Conservation (phyloP, 192 early-diverging fungal species). For the Coemansia nantahalensis region DNA sequence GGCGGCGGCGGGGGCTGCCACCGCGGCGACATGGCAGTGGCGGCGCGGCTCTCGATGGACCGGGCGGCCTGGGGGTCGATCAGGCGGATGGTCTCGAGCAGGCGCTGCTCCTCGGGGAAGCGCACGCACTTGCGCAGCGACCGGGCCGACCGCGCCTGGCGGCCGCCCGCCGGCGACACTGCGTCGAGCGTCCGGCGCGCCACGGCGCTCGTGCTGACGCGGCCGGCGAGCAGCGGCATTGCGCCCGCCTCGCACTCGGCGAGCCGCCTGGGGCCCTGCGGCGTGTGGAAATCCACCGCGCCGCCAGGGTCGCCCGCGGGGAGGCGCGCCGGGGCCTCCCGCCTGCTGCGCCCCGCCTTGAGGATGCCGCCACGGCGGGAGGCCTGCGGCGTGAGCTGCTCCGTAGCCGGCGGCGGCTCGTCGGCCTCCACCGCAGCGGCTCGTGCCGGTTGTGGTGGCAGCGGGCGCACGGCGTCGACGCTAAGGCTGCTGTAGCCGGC, state of each 20-base stretch:
- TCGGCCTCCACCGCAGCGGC: no score
- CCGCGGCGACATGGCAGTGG: neutral
- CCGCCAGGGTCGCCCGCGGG: neutral
- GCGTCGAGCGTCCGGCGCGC: neutral
- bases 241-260: slow-evolving; percentile 9
- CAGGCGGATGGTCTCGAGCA: slow-evolving; percentile 48
- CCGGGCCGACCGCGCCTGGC: slow-evolving; percentile 9
- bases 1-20: neutral
- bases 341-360: slow-evolving; percentile 26
- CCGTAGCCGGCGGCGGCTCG: neutral
- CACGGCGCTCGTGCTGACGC: neutral
- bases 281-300: slow-evolving; percentile 5
- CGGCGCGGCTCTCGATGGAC: slow-evolving; percentile 20
- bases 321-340: neutral
- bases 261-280: slow-evolving; percentile 9
- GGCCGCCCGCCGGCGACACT: no score
- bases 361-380: slow-evolving; percentile 34
- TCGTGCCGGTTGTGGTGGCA: no score
- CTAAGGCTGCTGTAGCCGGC: no score
- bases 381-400: slow-evolving; percentile 43
- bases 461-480: no score
- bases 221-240: slow-evolving; percentile 2
- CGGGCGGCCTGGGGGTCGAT: slow-evolving; percentile 35
- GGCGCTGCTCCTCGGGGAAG: slow-evolving; percentile 42
- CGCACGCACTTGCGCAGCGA: slow-evolving; percentile 34